These are phyloP conservation scores for Pseudevernia furfuracea DNA, from an alignment of 495 filamentous ascomycete genomes.

Conservation along the genomic window DNA sequence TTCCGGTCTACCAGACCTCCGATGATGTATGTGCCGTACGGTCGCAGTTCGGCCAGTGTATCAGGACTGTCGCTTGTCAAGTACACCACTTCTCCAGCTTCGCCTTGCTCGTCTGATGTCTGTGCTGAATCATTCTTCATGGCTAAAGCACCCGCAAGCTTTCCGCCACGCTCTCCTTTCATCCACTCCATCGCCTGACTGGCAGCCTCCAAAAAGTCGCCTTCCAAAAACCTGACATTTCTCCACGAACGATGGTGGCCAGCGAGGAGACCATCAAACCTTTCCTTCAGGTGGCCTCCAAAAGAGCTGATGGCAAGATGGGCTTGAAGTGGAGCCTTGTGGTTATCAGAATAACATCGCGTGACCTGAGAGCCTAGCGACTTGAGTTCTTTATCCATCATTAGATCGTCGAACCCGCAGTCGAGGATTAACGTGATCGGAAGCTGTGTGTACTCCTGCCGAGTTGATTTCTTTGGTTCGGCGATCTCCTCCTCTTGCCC, in stretches of 20 bases:
- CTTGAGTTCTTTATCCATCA: constrained; percentile 73
- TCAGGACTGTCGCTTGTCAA: constrained; percentile 79
- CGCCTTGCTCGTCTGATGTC: constrained; percentile 17
- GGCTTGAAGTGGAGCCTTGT: constrained; percentile 51
- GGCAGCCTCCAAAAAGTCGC: constrained; percentile 61
- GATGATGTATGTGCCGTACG: constrained; percentile 84
- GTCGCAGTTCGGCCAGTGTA: constrained; percentile 69
- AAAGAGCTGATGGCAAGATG: constrained; percentile 72
- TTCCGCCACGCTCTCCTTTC: constrained; percentile 43
- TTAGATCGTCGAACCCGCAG: constrained; percentile 85
- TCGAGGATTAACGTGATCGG: constrained; percentile 80
- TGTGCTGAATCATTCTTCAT: constrained; percentile 36
- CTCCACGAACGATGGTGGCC: constrained; percentile 72
- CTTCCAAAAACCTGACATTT: constrained; percentile 58
- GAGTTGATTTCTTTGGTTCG: constrained; percentile 27
- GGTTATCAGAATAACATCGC: constrained; percentile 81
- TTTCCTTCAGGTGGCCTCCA: constrained; percentile 61
- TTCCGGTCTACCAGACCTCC: constrained; percentile 95
- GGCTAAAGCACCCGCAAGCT: constrained; percentile 47
- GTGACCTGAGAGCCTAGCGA: constrained; percentile 79
- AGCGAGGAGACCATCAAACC: constrained; percentile 66
- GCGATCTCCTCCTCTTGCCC: constrained; percentile 34
- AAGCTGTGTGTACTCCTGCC: constrained; percentile 41
- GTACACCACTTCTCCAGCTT: constrained; percentile 65
- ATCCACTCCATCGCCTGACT: constrained; percentile 53